A percentile compares a stretch with the other conserved stretches of the same genome.
phyloP scores from a whole-genome alignment of 306 rosid species.

The Prunus mume region DNA sequence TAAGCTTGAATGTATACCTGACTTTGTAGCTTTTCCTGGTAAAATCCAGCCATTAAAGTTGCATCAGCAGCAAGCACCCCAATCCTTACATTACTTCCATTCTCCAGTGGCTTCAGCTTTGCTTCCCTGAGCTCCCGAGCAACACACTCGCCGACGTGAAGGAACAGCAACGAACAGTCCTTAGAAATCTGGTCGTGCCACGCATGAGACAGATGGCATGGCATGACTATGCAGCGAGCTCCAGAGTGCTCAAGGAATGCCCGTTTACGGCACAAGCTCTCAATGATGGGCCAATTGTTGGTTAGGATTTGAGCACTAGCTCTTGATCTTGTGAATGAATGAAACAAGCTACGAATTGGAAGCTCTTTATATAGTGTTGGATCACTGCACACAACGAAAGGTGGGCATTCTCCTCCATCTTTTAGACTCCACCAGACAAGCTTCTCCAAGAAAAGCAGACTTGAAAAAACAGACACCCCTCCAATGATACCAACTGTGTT shows the following conservation, averaged over 20 bases:
- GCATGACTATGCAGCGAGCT: slow-evolving; percentile 59
- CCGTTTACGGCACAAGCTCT: slow-evolving; percentile 45
- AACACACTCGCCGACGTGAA: slow-evolving; percentile 70
- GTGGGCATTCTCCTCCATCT: slow-evolving; percentile 58
- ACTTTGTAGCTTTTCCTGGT: slow-evolving; percentile 51
- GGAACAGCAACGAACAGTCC: slow-evolving; percentile 52
- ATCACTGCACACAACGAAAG: slow-evolving; percentile 78
- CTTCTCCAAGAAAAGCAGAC: slow-evolving; percentile 80
- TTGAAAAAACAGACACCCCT: slow-evolving; percentile 67
- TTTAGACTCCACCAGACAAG: slow-evolving; percentile 70
- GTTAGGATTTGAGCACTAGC: slow-evolving; percentile 18
- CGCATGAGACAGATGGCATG: slow-evolving; percentile 63
- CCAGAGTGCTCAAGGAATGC: slow-evolving; percentile 56
- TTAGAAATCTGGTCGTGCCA: slow-evolving; percentile 54
- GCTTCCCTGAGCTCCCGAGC: slow-evolving; percentile 56
- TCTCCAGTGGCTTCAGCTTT: slow-evolving; percentile 55
- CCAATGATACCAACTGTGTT: slow-evolving; percentile 76
- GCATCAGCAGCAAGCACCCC: slow-evolving; percentile 52
- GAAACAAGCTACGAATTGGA: slow-evolving; percentile 27
- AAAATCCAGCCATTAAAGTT: slow-evolving; percentile 36
- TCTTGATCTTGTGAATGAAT: slow-evolving; percentile 22
- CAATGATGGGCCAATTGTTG: slow-evolving; percentile 28
- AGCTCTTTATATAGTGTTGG: slow-evolving; percentile 45
- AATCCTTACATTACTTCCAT: slow-evolving; percentile 41
- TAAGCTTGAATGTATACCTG: slow-evolving; percentile 38